phyloP scores from a whole-genome alignment of 257 asterid species.

The Fraxinus anomala region DNA sequence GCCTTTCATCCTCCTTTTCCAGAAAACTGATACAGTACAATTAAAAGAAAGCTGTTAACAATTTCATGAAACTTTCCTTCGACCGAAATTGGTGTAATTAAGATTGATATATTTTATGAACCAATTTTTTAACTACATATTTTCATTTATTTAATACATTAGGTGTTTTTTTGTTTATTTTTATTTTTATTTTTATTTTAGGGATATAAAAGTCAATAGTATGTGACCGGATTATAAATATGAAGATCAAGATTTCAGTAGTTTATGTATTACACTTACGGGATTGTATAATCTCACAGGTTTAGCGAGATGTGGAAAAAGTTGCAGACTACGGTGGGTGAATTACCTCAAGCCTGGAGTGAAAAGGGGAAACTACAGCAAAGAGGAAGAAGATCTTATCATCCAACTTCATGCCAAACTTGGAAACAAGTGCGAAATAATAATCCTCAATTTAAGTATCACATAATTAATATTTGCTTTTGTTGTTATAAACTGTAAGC shows the following conservation, averaged over 20 bases:
- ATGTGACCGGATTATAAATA: too few relatives aligned
- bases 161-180: too few relatives aligned
- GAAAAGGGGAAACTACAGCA: constrained; percentile 42
- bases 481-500: neutral
- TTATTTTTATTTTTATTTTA: too few relatives aligned
- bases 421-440: constrained; percentile 44
- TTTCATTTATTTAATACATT: too few relatives aligned
- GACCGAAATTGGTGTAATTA: neutral
- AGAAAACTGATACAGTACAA: too few relatives aligned
- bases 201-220: too few relatives aligned
- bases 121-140: too few relatives aligned
- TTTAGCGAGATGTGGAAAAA: constrained; percentile 58
- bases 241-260: too few relatives aligned
- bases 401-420: constrained; percentile 38
- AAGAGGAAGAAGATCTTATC: constrained; percentile 45
- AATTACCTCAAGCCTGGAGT: constrained; percentile 53
- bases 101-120: too few relatives aligned
- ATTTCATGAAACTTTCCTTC: neutral
- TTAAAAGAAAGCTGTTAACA: too few relatives aligned
- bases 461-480: neutral
- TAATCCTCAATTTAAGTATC: neutral
- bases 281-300: constrained; percentile 29
- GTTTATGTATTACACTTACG: neutral
- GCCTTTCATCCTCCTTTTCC: too few relatives aligned
- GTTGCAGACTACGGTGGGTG: constrained; percentile 66